Conservation (phyloP, 2,329 filamentous ascomycete species). For the Botrytis elliptica region DNA sequence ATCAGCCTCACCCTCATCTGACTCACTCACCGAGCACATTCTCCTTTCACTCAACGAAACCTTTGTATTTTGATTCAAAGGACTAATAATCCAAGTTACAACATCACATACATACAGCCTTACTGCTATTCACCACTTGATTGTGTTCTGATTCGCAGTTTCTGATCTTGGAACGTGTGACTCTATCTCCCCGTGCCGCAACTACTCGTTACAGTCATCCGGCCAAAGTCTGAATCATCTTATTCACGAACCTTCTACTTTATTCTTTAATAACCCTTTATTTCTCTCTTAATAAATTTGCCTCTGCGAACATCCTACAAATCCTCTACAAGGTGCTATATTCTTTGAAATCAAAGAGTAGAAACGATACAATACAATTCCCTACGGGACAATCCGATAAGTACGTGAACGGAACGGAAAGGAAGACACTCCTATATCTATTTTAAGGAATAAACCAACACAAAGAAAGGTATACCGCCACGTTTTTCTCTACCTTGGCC, state of each 20-base stretch:
- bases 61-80: background rate
- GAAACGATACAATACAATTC: background rate
- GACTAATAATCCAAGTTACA: background rate
- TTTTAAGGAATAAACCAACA: constrained; percentile 1
- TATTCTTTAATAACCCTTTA: background rate
- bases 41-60: background rate
- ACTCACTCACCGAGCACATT: constrained; percentile 10
- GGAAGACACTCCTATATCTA: constrained; percentile 1
- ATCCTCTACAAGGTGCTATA: background rate
- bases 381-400: background rate
- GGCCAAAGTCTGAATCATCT: constrained; percentile 12
- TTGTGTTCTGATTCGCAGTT: constrained; percentile 13
- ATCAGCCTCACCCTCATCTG: constrained; percentile 13
- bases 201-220: constrained; percentile 14
- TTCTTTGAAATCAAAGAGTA: background rate
- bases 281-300: background rate
- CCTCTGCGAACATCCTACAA: constrained; percentile 1
- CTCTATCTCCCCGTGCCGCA: background rate
- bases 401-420: constrained; percentile 10
- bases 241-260: background rate
- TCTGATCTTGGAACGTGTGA: constrained; percentile 9
- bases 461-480: constrained; percentile 14
- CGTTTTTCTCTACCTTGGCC: background rate
- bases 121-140: constrained; percentile 12
- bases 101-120: background rate